Evolutionary conservation across 768 basidiomycete genomes (phyloP).

Genomic region (Roridomyces roridus): DNA sequence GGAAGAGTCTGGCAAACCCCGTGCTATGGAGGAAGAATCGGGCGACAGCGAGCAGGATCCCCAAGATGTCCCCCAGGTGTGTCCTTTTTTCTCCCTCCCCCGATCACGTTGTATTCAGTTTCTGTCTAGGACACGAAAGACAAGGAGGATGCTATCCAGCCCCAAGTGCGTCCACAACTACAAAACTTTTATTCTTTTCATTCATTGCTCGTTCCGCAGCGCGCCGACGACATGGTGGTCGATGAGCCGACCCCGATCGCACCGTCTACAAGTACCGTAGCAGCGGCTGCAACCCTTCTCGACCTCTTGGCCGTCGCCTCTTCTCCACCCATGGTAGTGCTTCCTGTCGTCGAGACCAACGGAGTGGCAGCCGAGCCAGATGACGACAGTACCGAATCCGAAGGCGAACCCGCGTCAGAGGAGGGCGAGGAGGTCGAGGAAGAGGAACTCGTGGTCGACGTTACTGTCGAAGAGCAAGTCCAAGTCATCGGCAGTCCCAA

Average conservation of each 20-base stretch:
- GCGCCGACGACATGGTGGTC: constrained; percentile 18
- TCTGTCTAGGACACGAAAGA: constrained; percentile 24
- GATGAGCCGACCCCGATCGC: constrained; percentile 13
- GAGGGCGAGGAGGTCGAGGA: constrained; percentile 43
- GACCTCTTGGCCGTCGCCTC: constrained; percentile 24
- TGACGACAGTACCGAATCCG: constrained; percentile 37
- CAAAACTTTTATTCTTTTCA: neutral
- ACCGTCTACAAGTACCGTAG: constrained; percentile 12
- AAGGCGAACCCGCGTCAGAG: constrained; percentile 28
- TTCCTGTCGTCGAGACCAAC: constrained; percentile 23
- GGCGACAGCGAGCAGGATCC: constrained; percentile 49
- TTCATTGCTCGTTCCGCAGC: neutral
- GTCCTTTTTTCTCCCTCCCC: neutral
- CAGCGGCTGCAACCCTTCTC: constrained; percentile 19
- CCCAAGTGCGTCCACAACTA: constrained; percentile 13
- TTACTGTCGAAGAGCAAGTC: constrained; percentile 7
- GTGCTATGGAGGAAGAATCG: constrained; percentile 71
- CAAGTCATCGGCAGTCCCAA: constrained; percentile 19
- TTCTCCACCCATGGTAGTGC: neutral
- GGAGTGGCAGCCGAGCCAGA: constrained; percentile 6
- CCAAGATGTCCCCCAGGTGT: constrained; percentile 21
- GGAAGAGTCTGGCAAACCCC: constrained; percentile 53
- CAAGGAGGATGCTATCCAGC: constrained; percentile 28
- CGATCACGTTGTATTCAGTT: neutral
- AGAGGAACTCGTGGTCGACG: constrained; percentile 23